Base-by-base conservation (phyloP, 345 rosid genomes). In the Eucalyptus brandiana region DNA sequence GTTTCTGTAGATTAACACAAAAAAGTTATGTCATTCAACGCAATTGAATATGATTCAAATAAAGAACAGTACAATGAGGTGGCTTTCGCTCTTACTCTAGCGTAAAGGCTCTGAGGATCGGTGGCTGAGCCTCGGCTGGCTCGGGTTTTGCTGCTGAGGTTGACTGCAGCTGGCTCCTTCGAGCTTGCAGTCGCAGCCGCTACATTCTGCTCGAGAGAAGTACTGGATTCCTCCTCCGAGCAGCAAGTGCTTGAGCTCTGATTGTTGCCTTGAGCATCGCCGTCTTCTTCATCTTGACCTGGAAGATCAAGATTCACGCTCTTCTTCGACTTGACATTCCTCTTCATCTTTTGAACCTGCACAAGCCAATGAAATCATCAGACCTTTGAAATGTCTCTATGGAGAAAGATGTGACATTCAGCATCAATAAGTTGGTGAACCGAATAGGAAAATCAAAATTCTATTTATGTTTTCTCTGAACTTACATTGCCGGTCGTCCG, bases 31-130 rank as follows among this genome's bases (percentile, higher is more conserved):
- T 21, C 47, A 76, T 76, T 76, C 45, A 37, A 11, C 12, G 45
- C 5, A 37, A 37, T 19, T 76, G 28, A 6, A 76, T 76, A 72
- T 24, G 45, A 37, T 37, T 76, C 40, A 4, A 3, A 5, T 34
- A 3, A 69, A 72, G 83, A 72, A 37, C 28, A 2, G 83, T 19
- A 72, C 12, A 72, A 11, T 72, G 83, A 72, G 13, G 83, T 12
- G 45, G 47, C 83, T 76, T 51, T 18, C 24, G 6, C 45, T 34
- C 42, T 89, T 93, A 96, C 99, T 94, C 99, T 95, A 51, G 98
- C 99, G 69, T 96, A 97, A 45, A 97, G 95, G 93, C 97, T 95
- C 90, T 97, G 99, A 49, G 98, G 98, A 92, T 97, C 99, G 2
- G 98, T 95, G 47, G 98, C 98, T 4, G 96, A 94, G 21, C 98